Evolutionary conservation across 768 basidiomycete genomes (phyloP), one percentile per base, ranked within the genome.

Genomic region (Gloeophyllum trabeum): DNA sequence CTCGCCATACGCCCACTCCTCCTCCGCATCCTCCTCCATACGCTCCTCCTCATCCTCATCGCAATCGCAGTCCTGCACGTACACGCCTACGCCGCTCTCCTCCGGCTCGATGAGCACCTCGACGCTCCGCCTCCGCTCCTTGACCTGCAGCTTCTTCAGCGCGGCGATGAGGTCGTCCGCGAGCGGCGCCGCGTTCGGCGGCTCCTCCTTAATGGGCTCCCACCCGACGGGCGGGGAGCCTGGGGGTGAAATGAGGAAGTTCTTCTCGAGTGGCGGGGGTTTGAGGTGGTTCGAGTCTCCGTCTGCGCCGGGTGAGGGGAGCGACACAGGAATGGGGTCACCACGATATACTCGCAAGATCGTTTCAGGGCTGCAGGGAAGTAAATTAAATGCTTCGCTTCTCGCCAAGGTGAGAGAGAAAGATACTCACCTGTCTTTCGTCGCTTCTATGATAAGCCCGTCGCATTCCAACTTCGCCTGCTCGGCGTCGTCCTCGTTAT

Each of bases 171-270:
- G 73, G 56, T 98, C 94, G 19, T 85, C 79, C 0, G 94, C 94
- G 20, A 96, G 73, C 4, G 91, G 82, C 2, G 73, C 62, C 2
- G 65, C 57, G 54, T 97, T 97, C 0, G 94, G 94, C 14, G 90
- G 88, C 5, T 93, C 91, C 60, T 98, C 94, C 39, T 67, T 67
- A 43, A 92, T 75, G 19, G 74, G 90, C 55, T 96, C 91, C 96
- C 96, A 99, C 2, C 93, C 96, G 1, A 93, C 80, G 0, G 96
- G 96, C 0, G 96, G 96, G 0, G 92, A 96, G 4, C 96, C 96
- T 3, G 96, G 96, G 0, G 96, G 96, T 0, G 96, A 98, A 48
- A 99, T 93, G 37, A 99, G 72, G 63, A 97, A 98, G 63, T 98
- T 98, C 62, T 90, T 90, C 51, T 92, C 85, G 28, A 80, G 50